Evolutionary conservation across 176 grass and related monocot species (phyloP).

Genomic region (Oryza coarctata): DNA sequence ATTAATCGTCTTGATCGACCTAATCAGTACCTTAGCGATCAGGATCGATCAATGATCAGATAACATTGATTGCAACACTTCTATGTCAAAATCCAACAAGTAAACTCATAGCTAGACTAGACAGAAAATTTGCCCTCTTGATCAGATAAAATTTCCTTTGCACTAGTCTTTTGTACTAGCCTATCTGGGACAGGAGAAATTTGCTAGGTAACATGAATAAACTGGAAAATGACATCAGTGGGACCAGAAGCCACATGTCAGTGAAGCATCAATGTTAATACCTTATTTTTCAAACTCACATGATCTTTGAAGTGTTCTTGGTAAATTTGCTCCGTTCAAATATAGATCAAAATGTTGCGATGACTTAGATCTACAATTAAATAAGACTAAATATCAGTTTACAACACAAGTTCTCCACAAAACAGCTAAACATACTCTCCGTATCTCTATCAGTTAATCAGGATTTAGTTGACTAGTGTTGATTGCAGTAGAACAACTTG

Average conservation of each 20-base stretch:
- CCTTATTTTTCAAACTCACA: neutral
- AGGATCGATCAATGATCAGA: no score
- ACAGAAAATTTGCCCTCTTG: neutral
- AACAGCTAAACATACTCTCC: slow-evolving; percentile 19
- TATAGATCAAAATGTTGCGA: neutral
- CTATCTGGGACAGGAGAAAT: slow-evolving; percentile 1
- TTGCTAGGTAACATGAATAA: neutral
- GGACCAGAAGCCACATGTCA: neutral
- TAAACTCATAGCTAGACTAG: slow-evolving; percentile 21
- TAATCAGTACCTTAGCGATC: no score
- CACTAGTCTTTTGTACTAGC: neutral
- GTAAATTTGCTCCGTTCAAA: neutral
- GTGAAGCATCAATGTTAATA: neutral
- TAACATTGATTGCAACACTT: neutral
- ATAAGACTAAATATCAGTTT: neutral
- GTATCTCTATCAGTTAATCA: slow-evolving; percentile 7
- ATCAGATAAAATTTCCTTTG: neutral
- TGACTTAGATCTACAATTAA: neutral
- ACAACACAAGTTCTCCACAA: neutral
- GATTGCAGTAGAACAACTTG: slow-evolving; percentile 11
- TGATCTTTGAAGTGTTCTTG: neutral
- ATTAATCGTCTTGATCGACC: no score
- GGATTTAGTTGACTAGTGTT: neutral
- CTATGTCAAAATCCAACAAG: neutral
- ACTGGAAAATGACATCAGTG: neutral